Base-by-base conservation (phyloP, 2,329 filamentous ascomycete genomes). In the Trichoderma sp. region DNA sequence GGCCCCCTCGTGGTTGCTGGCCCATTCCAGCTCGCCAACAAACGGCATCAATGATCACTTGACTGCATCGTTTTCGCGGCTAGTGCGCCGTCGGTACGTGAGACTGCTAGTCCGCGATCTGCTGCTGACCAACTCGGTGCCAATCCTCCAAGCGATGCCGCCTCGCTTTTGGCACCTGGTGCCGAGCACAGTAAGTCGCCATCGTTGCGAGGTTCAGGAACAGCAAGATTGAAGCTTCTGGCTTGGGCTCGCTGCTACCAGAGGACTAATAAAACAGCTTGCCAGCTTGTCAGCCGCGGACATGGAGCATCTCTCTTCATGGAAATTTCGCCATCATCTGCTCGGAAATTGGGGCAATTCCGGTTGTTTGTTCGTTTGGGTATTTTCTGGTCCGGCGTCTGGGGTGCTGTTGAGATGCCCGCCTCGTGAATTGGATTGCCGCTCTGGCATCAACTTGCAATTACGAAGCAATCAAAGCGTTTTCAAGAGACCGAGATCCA, bases 41-140 rank as follows among this genome's bases (percentile, higher is more conserved):
- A 67, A 45, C 41, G 35, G 62, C 56, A 12, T 56, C 50, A 56
- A 24, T 74, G 69, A 74, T 76, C 75, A 76, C 75, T 76, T 76
- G 75, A 76, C 75, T 74, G 63, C 75, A 29, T 62, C 59, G 31
- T 41, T 74, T 69, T 75, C 73, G 56, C 53, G 64, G 21, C 73
- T 71, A 64, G 69, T 73, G 73, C 45, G 67, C 35, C 53, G 53
- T 63, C 35, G 27, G 14, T 64, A 63, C 60, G 60, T 63, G 60
- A 63, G 60, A 63, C 29, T 21, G 29, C 18, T 63, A 35, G 60
- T 63, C 31, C 31, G 24, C 56, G 35, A 71, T 62, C 38, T 72
- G 53, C 65, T 75, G 73, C 73, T 75, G 65, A 75, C 69, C 65
- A 64, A 63, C 65, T 35, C 29, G 31, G 73, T 71, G 73, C 65